Evolutionary conservation across 306 rosid genomes (phyloP).

Genomic region (Malus sieversii): DNA sequence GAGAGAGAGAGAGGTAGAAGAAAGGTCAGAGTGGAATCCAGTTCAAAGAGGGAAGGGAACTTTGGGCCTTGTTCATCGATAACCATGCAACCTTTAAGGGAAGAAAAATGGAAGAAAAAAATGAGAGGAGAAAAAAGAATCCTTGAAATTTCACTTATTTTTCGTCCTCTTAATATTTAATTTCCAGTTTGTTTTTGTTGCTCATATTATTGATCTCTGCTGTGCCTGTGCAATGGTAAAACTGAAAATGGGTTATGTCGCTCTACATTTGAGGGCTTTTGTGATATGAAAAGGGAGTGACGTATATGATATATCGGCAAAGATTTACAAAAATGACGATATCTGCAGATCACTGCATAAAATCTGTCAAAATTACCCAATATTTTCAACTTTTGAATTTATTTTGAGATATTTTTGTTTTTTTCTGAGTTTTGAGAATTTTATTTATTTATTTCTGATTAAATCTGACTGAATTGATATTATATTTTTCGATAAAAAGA

Average conservation of each 20-base stretch:
- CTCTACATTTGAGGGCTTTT: no score
- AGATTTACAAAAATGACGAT: no score
- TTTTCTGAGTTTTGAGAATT: no score
- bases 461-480: no score
- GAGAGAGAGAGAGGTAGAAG: not conserved
- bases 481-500: no score
- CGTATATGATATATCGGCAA: no score
- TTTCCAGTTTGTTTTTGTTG: not conserved
- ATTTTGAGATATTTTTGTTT: no score
- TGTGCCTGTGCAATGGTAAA: not conserved
- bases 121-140: not conserved
- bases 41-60: not conserved
- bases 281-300: no score
- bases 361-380: no score
- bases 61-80: conserved; percentile 1
- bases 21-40: not conserved
- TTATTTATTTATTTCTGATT: no score
- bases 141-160: conserved; percentile 7
- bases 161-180: not conserved
- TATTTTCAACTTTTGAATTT: no score
- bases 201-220: not conserved
- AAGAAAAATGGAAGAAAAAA: not conserved
- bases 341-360: no score
- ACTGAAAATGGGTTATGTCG: not conserved
- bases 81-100: not conserved